phyloP scores from a whole-genome alignment of 108 stramenopile species.

The Pseudonitzschia multiseries region DNA sequence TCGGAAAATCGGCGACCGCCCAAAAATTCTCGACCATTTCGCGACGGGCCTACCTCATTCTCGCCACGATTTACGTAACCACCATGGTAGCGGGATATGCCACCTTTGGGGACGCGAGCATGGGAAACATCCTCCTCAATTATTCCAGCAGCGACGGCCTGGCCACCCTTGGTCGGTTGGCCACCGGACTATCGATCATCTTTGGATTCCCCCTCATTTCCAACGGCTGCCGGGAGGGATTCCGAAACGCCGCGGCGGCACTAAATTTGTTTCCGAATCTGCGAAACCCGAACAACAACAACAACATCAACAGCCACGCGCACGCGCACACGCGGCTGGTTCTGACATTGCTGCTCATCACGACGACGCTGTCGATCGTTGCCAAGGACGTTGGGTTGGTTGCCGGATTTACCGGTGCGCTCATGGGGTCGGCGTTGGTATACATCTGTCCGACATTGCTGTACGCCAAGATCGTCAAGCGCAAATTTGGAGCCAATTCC shows the following conservation, averaged over 20 bases:
- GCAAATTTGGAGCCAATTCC: constrained; percentile 22
- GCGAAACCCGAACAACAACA: constrained; percentile 20
- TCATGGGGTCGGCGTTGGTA: constrained; percentile 39
- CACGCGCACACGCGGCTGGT: constrained; percentile 32
- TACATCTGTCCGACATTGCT: constrained; percentile 46
- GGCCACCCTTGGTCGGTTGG: constrained; percentile 33
- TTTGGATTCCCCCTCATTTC: constrained; percentile 52
- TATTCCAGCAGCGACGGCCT: constrained; percentile 39
- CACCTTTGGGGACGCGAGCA: constrained; percentile 48
- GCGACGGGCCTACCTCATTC: constrained; percentile 26
- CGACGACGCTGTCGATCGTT: constrained; percentile 27
- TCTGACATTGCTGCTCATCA: constrained; percentile 14
- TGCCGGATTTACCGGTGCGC: constrained; percentile 40
- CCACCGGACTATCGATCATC: constrained; percentile 39
- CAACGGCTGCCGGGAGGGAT: constrained; percentile 32
- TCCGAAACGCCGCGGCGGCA: constrained; percentile 22
- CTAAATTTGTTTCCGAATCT: background rate
- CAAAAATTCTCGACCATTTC: constrained; percentile 28
- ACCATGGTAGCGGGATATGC: constrained; percentile 40
- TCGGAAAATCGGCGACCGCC: constrained; percentile 19
- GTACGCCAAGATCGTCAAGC: constrained; percentile 26
- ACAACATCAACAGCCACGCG: too few relatives aligned
- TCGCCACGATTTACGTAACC: constrained; percentile 25
- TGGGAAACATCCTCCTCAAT: constrained; percentile 48
- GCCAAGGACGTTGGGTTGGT: constrained; percentile 32